Conservation (phyloP, 1,284 basidiomycete genomes). For the Ceratobasidium sp. region DNA sequence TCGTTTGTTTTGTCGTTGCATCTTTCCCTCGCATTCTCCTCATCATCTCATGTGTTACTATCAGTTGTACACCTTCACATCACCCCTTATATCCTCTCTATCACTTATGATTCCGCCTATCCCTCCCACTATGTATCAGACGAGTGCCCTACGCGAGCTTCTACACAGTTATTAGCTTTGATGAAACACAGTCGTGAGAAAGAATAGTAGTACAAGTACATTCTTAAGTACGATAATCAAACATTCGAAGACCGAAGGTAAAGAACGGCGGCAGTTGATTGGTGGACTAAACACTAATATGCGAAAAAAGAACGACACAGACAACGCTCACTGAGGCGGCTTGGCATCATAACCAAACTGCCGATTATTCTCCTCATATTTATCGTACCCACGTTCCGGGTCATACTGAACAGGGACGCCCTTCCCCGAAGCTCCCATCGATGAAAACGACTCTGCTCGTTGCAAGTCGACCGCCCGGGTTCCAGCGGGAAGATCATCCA, state of each 20-base stretch:
- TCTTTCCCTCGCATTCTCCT: constrained; percentile 38
- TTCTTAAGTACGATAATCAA: neutral
- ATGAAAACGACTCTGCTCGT: constrained; percentile 14
- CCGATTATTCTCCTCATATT: constrained; percentile 24
- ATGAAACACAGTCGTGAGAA: constrained; percentile 14
- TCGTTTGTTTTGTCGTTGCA: constrained; percentile 41
- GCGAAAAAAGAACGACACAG: neutral
- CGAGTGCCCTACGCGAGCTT: constrained; percentile 22
- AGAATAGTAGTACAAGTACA: constrained; percentile 5
- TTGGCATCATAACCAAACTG: constrained; percentile 29
- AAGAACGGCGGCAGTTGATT: constrained; percentile 1
- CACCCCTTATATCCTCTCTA: constrained; percentile 25
- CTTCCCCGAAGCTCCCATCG: constrained; percentile 5
- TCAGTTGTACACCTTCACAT: constrained; percentile 36
- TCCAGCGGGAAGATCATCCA: neutral
- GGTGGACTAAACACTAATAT: constrained; percentile 9
- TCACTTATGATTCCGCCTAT: constrained; percentile 20
- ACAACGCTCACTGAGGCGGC: constrained; percentile 6
- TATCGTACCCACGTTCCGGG: constrained; percentile 25
- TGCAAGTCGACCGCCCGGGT: constrained; percentile 8
- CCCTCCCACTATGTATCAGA: constrained; percentile 35
- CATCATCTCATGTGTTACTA: constrained; percentile 36
- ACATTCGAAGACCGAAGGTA: neutral
- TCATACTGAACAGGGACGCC: constrained; percentile 19
- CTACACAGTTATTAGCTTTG: constrained; percentile 14